phyloP scores from a whole-genome alignment of 371 early-diverging fungal species.

The Mucor velutinosus region DNA sequence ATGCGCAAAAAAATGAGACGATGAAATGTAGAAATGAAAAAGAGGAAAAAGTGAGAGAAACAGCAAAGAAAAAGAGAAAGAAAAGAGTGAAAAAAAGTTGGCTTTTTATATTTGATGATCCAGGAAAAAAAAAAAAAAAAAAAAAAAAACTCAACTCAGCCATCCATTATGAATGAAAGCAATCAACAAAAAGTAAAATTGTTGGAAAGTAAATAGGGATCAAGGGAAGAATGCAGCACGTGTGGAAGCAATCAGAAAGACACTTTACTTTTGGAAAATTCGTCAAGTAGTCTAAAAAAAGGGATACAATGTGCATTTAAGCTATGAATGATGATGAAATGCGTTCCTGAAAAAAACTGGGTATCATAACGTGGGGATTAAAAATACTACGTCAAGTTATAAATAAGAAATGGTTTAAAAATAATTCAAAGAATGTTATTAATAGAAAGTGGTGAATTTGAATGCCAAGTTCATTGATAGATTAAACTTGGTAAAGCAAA shows the following conservation, averaged over 20 bases:
- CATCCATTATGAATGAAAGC: neutral
- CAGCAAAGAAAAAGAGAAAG: neutral
- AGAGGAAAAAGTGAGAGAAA: neutral
- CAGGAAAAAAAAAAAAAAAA: neutral
- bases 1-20: neutral
- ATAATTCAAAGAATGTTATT: neutral
- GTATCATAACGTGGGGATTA: neutral
- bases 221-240: neutral
- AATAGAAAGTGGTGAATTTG: neutral
- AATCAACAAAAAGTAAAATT: neutral
- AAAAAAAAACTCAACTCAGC: conserved; percentile 4
- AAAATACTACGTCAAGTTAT: conserved; percentile 1
- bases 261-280: neutral
- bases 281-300: neutral
- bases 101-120: neutral
- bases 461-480: neutral
- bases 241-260: neutral
- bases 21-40: neutral
- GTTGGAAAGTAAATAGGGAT: neutral
- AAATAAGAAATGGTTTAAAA: conserved; percentile 1
- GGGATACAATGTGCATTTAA: neutral
- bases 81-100: conserved; percentile 3
- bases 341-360: neutral
- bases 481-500: neutral
- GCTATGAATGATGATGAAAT: neutral